Base-by-base conservation (phyloP, 495 filamentous ascomycete species). In the Clavariopsis aquatica region DNA sequence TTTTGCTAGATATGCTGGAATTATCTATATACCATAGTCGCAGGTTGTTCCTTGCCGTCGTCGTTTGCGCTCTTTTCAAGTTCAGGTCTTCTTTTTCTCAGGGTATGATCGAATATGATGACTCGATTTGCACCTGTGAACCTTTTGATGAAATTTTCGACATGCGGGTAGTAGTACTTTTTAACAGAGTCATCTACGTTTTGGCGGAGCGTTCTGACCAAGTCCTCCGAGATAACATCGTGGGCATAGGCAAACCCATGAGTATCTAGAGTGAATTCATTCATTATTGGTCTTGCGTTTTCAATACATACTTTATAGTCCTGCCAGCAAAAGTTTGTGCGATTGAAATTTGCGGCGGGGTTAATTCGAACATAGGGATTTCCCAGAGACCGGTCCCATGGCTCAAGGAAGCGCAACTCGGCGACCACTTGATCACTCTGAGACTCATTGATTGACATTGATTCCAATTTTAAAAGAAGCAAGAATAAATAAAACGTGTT, bases 101-200 rank as follows among this genome's bases (percentile, higher is more conserved):
- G 41, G 1, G 60, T 63, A 36, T 63, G 51, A 28, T 63, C 60
- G 23, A 63, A 63, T 12, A 63, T 56, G 26, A 63, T 63, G 1
- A 63, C 36, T 13, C 60, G 10, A 1, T 29, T 4, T n/a, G 49
- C 60, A 2, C 60, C 60, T 9, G 52, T 56, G 22, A 49, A 1
- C 15, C 27, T 49, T n/a, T 22, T 22, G 1, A 54, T 29, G 13
- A 63, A 47, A 17, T 57, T n/a, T 29, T 49, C 36, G 19, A 63
- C 26, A 3, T 56, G 60, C 2, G 60, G 60, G 19, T 63, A 63
- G 24, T 63, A 63, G 0, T 29, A 1, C 7, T 29, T 3, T 34
- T 24, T 31, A 1, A 63, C 41, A 2, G 26, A 22, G 15, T 49
- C 41, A 2, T 23, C 4, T 17, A 56, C 51, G 19, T 63, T 57